Percentiles rank a stretch among this genome's conserved stretches.
Conservation (phyloP, 345 rosid species). For the Camelina hispida region DNA sequence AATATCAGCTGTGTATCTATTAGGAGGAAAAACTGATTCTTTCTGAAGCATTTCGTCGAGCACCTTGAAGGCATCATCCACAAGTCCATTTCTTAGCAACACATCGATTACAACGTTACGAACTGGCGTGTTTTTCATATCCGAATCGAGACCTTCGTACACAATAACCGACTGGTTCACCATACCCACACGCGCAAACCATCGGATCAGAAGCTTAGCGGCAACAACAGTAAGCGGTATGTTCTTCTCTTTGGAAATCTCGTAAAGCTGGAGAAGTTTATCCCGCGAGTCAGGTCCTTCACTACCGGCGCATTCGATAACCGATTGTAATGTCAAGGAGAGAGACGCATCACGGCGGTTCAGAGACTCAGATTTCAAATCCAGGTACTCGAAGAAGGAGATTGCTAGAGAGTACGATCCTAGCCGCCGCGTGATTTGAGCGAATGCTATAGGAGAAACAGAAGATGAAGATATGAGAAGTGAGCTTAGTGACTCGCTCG, state of each 20-base stretch:
- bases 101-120: constrained; percentile 51
- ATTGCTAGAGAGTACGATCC: constrained; percentile 61
- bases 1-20: constrained; percentile 53
- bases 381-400: constrained; percentile 59
- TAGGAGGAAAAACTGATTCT: constrained; percentile 49
- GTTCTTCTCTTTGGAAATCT: constrained; percentile 53
- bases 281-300: constrained; percentile 45
- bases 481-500: constrained; percentile 48
- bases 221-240: constrained; percentile 55
- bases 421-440: constrained; percentile 59
- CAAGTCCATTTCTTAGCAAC: constrained; percentile 47
- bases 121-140: constrained; percentile 49
- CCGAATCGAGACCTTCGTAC: constrained; percentile 50
- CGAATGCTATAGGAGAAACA: constrained; percentile 48
- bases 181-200: constrained; percentile 57
- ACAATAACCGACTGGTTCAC: constrained; percentile 52
- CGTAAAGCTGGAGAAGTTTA: constrained; percentile 54
- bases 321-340: constrained; percentile 61
- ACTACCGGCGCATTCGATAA: constrained; percentile 57
- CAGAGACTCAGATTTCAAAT: constrained; percentile 42
- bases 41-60: constrained; percentile 83
- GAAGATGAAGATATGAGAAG: constrained; percentile 53
- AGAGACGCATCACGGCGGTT: constrained; percentile 40
- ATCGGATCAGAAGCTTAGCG: constrained; percentile 54
- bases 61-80: constrained; percentile 66